Conservation (phyloP, 2,329 filamentous ascomycete genomes). For the Penicillium psychrosexuale region DNA sequence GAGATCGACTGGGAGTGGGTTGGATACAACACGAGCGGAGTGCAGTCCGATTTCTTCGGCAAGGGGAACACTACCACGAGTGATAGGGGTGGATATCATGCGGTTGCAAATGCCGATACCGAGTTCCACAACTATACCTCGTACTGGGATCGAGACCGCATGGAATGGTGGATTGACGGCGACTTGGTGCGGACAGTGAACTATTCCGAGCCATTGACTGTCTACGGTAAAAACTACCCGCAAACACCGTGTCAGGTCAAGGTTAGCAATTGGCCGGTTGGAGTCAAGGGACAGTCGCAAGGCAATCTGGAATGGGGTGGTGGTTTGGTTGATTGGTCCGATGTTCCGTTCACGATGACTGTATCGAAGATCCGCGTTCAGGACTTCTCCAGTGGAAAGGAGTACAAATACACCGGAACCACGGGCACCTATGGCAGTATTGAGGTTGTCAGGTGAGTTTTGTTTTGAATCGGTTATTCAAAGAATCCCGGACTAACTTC, state of each 20-base stretch:
- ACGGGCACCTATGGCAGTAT: constrained; percentile 65
- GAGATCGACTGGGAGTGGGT: constrained; percentile 70
- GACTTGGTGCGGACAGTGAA: constrained; percentile 59
- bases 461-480: not conserved
- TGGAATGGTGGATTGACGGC: constrained; percentile 66
- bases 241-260: constrained; percentile 72
- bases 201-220: constrained; percentile 54
- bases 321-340: constrained; percentile 61
- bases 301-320: constrained; percentile 66
- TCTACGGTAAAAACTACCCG: constrained; percentile 57
- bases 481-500: not conserved
- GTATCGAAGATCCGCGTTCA: constrained; percentile 59
- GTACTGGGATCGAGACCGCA: constrained; percentile 63
- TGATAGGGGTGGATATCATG: constrained; percentile 78
- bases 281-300: constrained; percentile 39
- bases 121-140: constrained; percentile 51
- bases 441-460: constrained; percentile 48
- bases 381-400: constrained; percentile 59
- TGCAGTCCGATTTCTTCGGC: constrained; percentile 91
- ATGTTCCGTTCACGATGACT: constrained; percentile 69
- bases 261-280: constrained; percentile 67
- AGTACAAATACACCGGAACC: constrained; percentile 63
- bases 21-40: constrained; percentile 35
- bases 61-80: constrained; percentile 76
- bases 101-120: constrained; percentile 56